Conservation (phyloP, 331 rosid genomes). For the Pyracantha coccinea region DNA sequence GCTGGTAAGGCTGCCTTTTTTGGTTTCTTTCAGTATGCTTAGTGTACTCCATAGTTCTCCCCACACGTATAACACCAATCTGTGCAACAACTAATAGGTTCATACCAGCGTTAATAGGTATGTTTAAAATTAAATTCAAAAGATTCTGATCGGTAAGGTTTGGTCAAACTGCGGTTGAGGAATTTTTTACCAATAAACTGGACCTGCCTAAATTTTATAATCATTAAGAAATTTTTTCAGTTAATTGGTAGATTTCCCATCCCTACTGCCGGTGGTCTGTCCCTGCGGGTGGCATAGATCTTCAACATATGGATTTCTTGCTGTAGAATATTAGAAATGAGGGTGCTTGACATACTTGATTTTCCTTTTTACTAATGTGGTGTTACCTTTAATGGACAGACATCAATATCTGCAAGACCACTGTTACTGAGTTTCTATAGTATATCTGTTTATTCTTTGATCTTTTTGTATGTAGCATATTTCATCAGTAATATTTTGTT, state of each 20-base stretch:
- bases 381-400: background rate
- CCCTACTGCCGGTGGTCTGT: background rate
- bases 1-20: constrained; percentile 46
- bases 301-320: background rate
- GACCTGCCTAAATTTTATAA: no score
- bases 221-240: no score
- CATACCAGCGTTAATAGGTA: no score
- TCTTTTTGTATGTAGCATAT: background rate
- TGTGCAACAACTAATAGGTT: no score
- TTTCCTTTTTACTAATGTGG: background rate
- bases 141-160: no score
- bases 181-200: no score
- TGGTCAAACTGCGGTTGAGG: no score
- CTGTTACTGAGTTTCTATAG: background rate
- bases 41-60: background rate
- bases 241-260: no score
- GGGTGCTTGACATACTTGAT: background rate
- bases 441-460: background rate
- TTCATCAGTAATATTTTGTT: background rate
- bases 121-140: no score
- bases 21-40: constrained; percentile 1
- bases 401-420: background rate
- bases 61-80: no score
- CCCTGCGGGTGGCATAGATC: background rate
- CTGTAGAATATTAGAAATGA: background rate